Percentiles rank a stretch among this genome's conserved stretches.
Evolutionary conservation across 352 stramenopile genomes (phyloP).

Genomic region (Blastocystis sp.): DNA sequence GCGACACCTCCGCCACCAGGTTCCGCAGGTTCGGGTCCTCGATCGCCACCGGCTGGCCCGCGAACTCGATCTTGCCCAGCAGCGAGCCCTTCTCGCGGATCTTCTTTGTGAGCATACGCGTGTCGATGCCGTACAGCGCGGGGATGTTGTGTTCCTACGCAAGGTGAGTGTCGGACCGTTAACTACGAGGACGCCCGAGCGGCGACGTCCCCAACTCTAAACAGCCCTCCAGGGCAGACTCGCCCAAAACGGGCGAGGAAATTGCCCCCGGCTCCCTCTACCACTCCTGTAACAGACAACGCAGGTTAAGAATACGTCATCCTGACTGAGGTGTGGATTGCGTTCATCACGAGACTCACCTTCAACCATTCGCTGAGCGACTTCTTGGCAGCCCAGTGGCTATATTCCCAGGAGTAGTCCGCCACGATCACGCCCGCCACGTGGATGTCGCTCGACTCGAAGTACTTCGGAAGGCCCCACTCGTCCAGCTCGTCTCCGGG

Average conservation of each 20-base stretch:
- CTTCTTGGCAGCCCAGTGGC: slow-evolving; percentile 86
- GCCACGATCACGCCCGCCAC: slow-evolving; percentile 91
- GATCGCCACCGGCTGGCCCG: slow-evolving; percentile 73
- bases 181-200: slow-evolving; percentile 47
- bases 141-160: slow-evolving; percentile 86
- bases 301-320: slow-evolving; percentile 20
- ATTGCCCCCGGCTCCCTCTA: slow-evolving; percentile 14
- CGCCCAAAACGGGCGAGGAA: slow-evolving; percentile 34
- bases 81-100: slow-evolving; percentile 90
- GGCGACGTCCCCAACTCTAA: slow-evolving; percentile 47
- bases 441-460: slow-evolving; percentile 91
- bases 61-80: slow-evolving; percentile 90
- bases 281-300: slow-evolving; percentile 68
- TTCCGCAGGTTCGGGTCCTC: slow-evolving; percentile 88
- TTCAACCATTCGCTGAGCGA: slow-evolving; percentile 82
- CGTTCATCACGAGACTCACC: neutral
- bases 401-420: slow-evolving; percentile 92
- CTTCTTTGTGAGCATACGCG: slow-evolving; percentile 94
- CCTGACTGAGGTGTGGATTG: slow-evolving; percentile 67
- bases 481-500: slow-evolving; percentile 85
- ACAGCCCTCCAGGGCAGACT: slow-evolving; percentile 3
- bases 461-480: slow-evolving; percentile 88
- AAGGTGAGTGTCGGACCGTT: slow-evolving; percentile 31
- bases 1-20: slow-evolving; percentile 89
- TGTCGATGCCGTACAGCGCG: slow-evolving; percentile 93